Conservation (phyloP, 805 yeast species). For the Candida odintsovae region DNA sequence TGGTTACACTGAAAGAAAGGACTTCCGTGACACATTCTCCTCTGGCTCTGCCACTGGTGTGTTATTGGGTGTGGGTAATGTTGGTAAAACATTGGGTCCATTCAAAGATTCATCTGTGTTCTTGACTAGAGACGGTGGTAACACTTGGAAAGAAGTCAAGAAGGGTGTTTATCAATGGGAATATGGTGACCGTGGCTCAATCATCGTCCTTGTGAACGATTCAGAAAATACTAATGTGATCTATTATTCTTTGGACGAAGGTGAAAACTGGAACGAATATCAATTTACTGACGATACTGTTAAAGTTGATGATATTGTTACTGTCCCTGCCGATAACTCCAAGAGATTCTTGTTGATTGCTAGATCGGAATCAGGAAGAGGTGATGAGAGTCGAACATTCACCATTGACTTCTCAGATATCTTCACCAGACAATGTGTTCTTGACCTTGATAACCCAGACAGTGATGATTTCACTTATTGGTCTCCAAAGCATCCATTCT, state of each 20-base stretch:
- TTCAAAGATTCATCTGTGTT: constrained; percentile 59
- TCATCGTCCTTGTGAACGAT: constrained; percentile 65
- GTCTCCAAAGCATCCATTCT: constrained; percentile 51
- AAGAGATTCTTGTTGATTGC: constrained; percentile 66
- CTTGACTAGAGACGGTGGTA: constrained; percentile 82
- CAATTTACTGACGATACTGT: constrained; percentile 55
- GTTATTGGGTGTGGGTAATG: constrained; percentile 84
- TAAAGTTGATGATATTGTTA: constrained; percentile 64
- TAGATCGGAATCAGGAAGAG: constrained; percentile 36
- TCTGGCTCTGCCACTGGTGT: constrained; percentile 88
- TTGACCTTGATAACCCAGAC: constrained; percentile 38
- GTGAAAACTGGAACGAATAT: constrained; percentile 65
- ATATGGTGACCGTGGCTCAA: constrained; percentile 90
- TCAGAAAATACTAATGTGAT: constrained; percentile 51
- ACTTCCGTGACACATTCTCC: constrained; percentile 77
- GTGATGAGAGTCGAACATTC: constrained; percentile 39
- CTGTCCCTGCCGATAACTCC: constrained; percentile 87
- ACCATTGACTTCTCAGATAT: constrained; percentile 52
- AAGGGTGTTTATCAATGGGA: constrained; percentile 88
- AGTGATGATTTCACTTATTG: constrained; percentile 59
- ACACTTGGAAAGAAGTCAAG: constrained; percentile 74
- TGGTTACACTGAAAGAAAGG: constrained; percentile 84
- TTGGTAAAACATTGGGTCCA: constrained; percentile 55
- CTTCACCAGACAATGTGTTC: constrained; percentile 47
- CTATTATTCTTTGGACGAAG: constrained; percentile 71